A percentile compares a stretch with the other conserved stretches of the same genome.
These are phyloP conservation scores for Aphanomyces invadans DNA, from an alignment of 352 stramenopile species.

Conservation along the genomic window DNA sequence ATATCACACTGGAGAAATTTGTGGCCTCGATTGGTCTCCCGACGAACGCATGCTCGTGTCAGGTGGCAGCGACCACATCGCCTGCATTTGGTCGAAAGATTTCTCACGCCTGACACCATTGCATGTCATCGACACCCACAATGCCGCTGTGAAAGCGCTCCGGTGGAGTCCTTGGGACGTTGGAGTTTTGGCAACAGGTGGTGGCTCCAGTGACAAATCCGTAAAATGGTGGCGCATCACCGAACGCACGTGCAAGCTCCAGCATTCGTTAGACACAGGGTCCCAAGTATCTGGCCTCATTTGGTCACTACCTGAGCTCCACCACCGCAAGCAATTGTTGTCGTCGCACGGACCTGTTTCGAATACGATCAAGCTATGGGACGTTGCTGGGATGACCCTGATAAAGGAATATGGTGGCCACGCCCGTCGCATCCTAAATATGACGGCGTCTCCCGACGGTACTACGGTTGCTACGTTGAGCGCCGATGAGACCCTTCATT, in stretches of 20 bases:
- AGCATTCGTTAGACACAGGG: slow-evolving; percentile 5
- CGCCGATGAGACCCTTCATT: slow-evolving; percentile 10
- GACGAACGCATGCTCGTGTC: slow-evolving; percentile 13
- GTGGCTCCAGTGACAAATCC: slow-evolving; percentile 4
- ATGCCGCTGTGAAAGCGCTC: slow-evolving; percentile 15
- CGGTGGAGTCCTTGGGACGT: slow-evolving; percentile 9
- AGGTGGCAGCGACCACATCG: slow-evolving; percentile 14
- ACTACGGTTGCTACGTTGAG: background rate
- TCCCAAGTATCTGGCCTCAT: slow-evolving; percentile 15
- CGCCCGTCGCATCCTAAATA: background rate
- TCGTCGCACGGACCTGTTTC: background rate
- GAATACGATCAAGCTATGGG: slow-evolving; percentile 9
- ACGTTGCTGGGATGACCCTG: background rate
- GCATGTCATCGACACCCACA: slow-evolving; percentile 3
- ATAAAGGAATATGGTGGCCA: background rate
- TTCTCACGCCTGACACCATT: background rate
- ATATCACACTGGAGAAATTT: slow-evolving; percentile 14
- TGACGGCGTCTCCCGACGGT: slow-evolving; percentile 3
- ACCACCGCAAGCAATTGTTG: background rate
- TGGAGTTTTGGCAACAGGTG: slow-evolving; percentile 11
- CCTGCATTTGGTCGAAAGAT: slow-evolving; percentile 18
- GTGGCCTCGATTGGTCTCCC: slow-evolving; percentile 11
- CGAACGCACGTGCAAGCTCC: slow-evolving; percentile 9
- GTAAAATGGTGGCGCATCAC: slow-evolving; percentile 19
- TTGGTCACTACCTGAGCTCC: slow-evolving; percentile 7